Percentiles rank a stretch among this genome's conserved stretches.
Conservation (phyloP, 441 rosid genomes). For the Mallotus japonicus region DNA sequence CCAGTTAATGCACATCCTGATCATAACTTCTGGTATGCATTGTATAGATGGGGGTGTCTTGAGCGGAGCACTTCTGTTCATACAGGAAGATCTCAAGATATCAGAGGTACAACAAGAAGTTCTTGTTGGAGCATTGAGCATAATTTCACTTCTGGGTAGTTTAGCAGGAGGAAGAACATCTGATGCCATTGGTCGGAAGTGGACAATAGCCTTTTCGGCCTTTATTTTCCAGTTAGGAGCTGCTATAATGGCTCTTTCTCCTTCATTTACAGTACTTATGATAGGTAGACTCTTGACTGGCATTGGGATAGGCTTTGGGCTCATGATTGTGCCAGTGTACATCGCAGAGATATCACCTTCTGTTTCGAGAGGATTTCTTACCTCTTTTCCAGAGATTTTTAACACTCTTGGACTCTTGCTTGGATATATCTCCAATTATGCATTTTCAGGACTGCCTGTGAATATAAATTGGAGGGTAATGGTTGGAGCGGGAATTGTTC, state of each 20-base stretch:
- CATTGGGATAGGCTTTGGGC: conserved; percentile 81
- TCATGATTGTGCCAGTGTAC: conserved; percentile 85
- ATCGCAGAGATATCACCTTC: conserved; percentile 81
- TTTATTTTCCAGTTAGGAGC: conserved; percentile 68
- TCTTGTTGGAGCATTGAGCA: conserved; percentile 71
- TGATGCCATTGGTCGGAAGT: conserved; percentile 73
- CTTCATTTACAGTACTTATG: conserved; percentile 64
- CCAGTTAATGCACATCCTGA: no score
- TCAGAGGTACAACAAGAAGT: conserved; percentile 71
- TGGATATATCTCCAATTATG: no score
- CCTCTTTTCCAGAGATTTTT: conserved; percentile 82
- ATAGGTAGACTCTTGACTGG: conserved; percentile 75
- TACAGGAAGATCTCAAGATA: conserved; percentile 73
- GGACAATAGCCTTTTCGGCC: conserved; percentile 91
- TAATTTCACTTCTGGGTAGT: conserved; percentile 79
- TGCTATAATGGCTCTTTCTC: conserved; percentile 71
- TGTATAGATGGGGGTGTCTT: conserved; percentile 84
- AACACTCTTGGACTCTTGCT: conserved; percentile 30
- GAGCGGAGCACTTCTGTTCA: conserved; percentile 91
- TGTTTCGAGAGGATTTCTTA: conserved; percentile 62
- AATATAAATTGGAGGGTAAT: no score
- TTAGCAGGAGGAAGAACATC: conserved; percentile 80
- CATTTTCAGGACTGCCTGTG: no score
- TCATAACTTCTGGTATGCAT: no score
- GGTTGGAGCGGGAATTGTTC: no score